Evolutionary conservation across 2,329 filamentous ascomycete genomes (phyloP).

Genomic region (Fusarium chaquense): DNA sequence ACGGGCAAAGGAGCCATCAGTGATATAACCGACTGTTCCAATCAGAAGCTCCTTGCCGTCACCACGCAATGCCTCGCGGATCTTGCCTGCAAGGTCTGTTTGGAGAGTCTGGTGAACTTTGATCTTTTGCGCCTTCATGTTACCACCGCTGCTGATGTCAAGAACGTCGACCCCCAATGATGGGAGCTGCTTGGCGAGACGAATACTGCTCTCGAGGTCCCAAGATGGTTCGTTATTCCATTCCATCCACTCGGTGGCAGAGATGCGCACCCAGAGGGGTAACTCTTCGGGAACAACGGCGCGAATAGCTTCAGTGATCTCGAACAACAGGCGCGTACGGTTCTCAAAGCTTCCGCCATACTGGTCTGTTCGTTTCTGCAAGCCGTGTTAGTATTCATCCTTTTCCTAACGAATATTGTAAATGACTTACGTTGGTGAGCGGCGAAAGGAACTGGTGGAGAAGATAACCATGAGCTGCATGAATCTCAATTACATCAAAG

Average conservation of each 20-base stretch:
- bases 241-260: conserved; percentile 74
- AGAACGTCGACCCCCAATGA: conserved; percentile 82
- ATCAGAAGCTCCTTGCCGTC: conserved; percentile 70
- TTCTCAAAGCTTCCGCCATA: conserved; percentile 77
- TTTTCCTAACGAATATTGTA: background rate
- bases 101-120: conserved; percentile 76
- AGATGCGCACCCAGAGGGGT: conserved; percentile 70
- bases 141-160: conserved; percentile 84
- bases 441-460: conserved; percentile 73
- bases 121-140: conserved; percentile 72
- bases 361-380: conserved; percentile 68
- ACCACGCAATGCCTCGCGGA: conserved; percentile 73
- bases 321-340: conserved; percentile 70
- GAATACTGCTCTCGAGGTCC: conserved; percentile 71
- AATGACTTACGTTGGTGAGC: conserved; percentile 62
- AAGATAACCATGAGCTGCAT: conserved; percentile 75
- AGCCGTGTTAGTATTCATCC: conserved; percentile 14
- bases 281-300: conserved; percentile 64
- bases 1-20: conserved; percentile 75
- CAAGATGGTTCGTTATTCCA: conserved; percentile 64
- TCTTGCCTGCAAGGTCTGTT: conserved; percentile 75
- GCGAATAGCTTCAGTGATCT: conserved; percentile 65
- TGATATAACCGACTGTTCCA: conserved; percentile 80
- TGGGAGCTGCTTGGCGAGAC: conserved; percentile 68
- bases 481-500: conserved; percentile 80